These are phyloP conservation scores for Cyberlindnera nakhonratchasimensis DNA, from an alignment of 805 yeast species.

Conservation along the genomic window DNA sequence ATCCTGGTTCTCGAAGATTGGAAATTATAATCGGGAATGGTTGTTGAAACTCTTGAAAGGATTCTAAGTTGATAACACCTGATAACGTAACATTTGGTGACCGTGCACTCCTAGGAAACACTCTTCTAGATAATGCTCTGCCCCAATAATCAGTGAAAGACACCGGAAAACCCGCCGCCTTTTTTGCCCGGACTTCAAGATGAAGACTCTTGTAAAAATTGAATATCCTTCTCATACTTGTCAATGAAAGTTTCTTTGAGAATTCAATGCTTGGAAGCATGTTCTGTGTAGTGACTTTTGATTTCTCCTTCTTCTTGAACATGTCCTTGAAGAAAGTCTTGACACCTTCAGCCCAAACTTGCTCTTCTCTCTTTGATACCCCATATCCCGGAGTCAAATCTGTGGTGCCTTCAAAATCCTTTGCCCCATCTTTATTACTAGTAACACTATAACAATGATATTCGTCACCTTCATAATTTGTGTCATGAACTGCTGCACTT, in stretches of 20 bases:
- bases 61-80: slow-evolving; percentile 33
- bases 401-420: not conserved
- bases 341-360: slow-evolving; percentile 23
- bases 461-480: not conserved
- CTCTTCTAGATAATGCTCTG: slow-evolving; percentile 48
- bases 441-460: not conserved
- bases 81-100: slow-evolving; percentile 39
- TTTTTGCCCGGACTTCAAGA: slow-evolving; percentile 50
- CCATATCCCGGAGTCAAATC: too few relatives aligned
- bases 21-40: slow-evolving; percentile 51
- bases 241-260: slow-evolving; percentile 25
- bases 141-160: slow-evolving; percentile 73
- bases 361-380: slow-evolving; percentile 15
- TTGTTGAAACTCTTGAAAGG: slow-evolving; percentile 37
- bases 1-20: slow-evolving; percentile 37
- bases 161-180: slow-evolving; percentile 47
- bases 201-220: slow-evolving; percentile 52
- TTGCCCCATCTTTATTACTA: not conserved
- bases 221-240: slow-evolving; percentile 33
- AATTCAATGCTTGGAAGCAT: slow-evolving; percentile 24
- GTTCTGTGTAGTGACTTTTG: slow-evolving; percentile 13
- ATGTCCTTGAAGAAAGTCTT: slow-evolving; percentile 26
- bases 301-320: slow-evolving; percentile 26
- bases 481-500: too few relatives aligned
- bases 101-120: slow-evolving; percentile 37